Conservation (phyloP, 2,329 filamentous ascomycete genomes). For the Fonsecaea erecta region DNA sequence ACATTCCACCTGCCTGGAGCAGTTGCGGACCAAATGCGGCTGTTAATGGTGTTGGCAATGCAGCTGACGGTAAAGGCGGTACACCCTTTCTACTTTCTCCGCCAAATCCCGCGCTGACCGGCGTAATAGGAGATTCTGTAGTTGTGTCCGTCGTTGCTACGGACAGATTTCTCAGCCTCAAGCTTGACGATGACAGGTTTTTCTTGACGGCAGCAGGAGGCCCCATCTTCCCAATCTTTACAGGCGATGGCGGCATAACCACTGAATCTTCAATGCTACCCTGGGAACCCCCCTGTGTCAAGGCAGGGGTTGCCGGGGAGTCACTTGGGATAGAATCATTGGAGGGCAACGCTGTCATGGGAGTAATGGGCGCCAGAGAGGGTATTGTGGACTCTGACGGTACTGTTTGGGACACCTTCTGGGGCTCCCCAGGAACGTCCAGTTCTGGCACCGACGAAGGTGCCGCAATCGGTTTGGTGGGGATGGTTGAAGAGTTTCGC, state of each 20-base stretch:
- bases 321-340: slow-evolving; percentile 46
- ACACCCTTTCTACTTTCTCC: slow-evolving; percentile 51
- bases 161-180: slow-evolving; percentile 75
- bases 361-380: slow-evolving; percentile 31
- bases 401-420: slow-evolving; percentile 13
- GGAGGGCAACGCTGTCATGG: slow-evolving; percentile 33
- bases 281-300: slow-evolving; percentile 51
- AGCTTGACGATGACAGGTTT: slow-evolving; percentile 71
- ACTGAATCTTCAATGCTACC: slow-evolving; percentile 47
- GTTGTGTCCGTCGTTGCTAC: slow-evolving; percentile 63
- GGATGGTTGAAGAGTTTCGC: slow-evolving; percentile 27
- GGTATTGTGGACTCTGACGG: slow-evolving; percentile 12
- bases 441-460: slow-evolving; percentile 41
- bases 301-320: slow-evolving; percentile 47
- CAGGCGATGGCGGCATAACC: slow-evolving; percentile 44
- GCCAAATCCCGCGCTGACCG: slow-evolving; percentile 70
- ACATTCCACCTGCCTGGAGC: slow-evolving; percentile 68
- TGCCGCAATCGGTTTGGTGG: slow-evolving; percentile 41
- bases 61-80: slow-evolving; percentile 58
- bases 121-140: slow-evolving; percentile 74
- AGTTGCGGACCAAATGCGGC: slow-evolving; percentile 63
- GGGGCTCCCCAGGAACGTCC: slow-evolving; percentile 33
- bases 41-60: slow-evolving; percentile 70
- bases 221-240: slow-evolving; percentile 28
- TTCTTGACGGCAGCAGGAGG: slow-evolving; percentile 57